Evolutionary conservation across 2,329 filamentous ascomycete genomes (phyloP), one percentile per base, ranked within the genome.

Genomic region (Aspergillus ochraceus): DNA sequence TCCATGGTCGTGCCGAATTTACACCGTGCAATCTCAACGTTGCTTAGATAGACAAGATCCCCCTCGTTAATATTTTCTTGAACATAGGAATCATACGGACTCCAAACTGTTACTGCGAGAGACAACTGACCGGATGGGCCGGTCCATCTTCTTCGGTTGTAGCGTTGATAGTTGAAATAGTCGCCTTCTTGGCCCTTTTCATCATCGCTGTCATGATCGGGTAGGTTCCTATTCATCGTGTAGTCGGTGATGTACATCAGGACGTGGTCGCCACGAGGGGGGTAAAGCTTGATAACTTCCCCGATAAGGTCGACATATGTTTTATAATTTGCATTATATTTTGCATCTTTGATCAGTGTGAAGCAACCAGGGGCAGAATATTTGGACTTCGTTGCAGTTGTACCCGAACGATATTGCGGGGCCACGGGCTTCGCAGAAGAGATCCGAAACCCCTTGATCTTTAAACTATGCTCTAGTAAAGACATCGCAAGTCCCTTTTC

Each of bases 231-330:
- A 68, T 97, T 91, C 54, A 85, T 77, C 0, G 92, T 96, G 73
- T 93, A 97, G 74, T 97, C 93, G 0, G 90, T 90, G 19, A 96
- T 78, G 79, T 92, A 92, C 0, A 97, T 64, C 5, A 86, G 85
- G 12, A 84, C 75, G 58, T 76, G 83, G 26, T 83, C 80, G 50
- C 66, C 67, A 45, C 76, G 73, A 26, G 67, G 71, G 14, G 76
- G 69, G 64, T 79, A 85, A 0, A 82, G 77, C 64, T 83, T 87
- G 51, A 92, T 83, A 2, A 96, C 85, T 69, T 93, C 84, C 1
- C 85, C 92, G 19, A 91, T 79, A 1, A 96, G 71, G 70, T 97
- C 86, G 67, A 83, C 86, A 69, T 88, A 96, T 0, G 68, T 79
- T 14, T 74, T 73, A 0, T 82, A 76, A 2, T 76, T 68, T 1